Percentiles rank a stretch among this genome's conserved stretches.
phyloP scores from a whole-genome alignment of 108 stramenopile species.

The Fragilariopsis cylindrus region DNA sequence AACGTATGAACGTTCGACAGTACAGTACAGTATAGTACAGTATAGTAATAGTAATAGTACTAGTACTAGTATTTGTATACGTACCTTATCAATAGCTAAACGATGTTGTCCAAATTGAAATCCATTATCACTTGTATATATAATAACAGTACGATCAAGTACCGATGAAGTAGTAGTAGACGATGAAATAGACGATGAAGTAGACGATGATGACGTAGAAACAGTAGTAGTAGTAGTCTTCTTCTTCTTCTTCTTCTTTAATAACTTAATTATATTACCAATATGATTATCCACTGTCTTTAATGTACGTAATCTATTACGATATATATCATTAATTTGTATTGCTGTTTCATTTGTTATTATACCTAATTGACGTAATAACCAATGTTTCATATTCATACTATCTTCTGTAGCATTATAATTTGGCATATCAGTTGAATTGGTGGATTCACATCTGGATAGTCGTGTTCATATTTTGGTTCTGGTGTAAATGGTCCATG shows the following conservation, averaged over 20 bases:
- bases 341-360: neutral
- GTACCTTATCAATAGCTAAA: constrained; percentile 27
- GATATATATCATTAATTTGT: constrained; percentile 16
- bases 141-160: constrained; percentile 28
- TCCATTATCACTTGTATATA: constrained; percentile 43
- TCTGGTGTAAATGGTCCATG: constrained; percentile 45
- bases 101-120: constrained; percentile 45
- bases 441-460: neutral
- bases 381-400: constrained; percentile 34
- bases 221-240: neutral
- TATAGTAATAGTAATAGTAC: no score
- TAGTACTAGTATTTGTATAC: neutral
- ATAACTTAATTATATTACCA: constrained; percentile 13
- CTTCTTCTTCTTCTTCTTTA: neutral
- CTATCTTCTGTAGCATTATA: constrained; percentile 24
- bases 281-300: constrained; percentile 34
- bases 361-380: constrained; percentile 14
- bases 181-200: no score
- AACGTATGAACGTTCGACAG: no score
- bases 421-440: constrained; percentile 14
- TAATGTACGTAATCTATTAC: constrained; percentile 24
- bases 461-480: constrained; percentile 12
- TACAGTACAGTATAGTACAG: no score
- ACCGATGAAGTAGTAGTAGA: no score
- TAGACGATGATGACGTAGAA: no score